Conservation (phyloP, 345 rosid genomes). For the Excoecaria agallocha region DNA sequence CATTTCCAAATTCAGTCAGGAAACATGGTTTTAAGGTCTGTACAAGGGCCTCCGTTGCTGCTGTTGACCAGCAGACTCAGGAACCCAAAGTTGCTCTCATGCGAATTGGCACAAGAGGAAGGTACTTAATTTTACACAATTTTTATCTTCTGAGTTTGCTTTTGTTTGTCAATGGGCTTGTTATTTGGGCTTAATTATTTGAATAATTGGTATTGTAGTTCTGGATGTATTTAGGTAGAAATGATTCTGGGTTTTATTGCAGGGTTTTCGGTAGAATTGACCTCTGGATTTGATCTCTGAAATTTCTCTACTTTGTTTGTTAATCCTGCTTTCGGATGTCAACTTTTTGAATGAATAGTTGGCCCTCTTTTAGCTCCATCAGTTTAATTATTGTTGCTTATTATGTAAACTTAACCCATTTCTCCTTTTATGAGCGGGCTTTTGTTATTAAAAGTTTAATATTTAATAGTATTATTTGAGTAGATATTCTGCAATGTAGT, state of each 20-base stretch:
- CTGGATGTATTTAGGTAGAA: too few species aligned
- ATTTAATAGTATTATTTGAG: background rate
- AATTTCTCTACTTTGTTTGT: background rate
- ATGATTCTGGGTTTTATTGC: background rate
- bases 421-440: background rate
- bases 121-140: slow-evolving; percentile 35
- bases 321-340: background rate
- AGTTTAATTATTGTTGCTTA: background rate
- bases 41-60: slow-evolving; percentile 60
- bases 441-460: background rate
- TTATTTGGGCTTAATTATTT: slow-evolving; percentile 6
- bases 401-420: background rate
- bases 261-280: background rate
- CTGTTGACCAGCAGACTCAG: slow-evolving; percentile 55
- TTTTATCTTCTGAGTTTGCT: background rate
- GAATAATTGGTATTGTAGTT: background rate
- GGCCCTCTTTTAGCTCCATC: background rate
- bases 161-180: background rate
- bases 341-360: background rate
- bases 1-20: slow-evolving; percentile 30
- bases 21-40: slow-evolving; percentile 30
- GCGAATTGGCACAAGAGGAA: slow-evolving; percentile 94
- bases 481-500: background rate
- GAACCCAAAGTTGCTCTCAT: slow-evolving; percentile 64
- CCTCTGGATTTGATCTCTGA: slow-evolving; percentile 3